Base-by-base conservation (phyloP, 768 basidiomycete genomes). In the Cytidiella melzeri region DNA sequence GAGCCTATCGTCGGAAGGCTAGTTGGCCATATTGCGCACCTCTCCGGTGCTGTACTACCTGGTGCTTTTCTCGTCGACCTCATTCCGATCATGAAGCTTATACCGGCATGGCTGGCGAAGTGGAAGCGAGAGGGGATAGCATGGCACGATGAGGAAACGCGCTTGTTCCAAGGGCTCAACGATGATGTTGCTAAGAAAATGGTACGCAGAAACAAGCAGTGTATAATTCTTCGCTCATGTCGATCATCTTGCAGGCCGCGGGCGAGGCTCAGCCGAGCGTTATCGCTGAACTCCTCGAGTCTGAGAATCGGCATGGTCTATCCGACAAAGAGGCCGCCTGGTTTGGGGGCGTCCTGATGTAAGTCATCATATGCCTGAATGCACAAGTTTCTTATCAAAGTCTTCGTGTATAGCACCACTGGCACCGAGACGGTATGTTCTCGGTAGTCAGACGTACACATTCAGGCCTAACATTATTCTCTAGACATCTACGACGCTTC, bases 71-170 rank as follows among this genome's bases (percentile, higher is more conserved):
- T 24, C 7, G 40, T 18, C 9, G 40, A 41, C 12, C 15, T 34
- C 15, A 34, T 77, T 75, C 4, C 67, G 71, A 19, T 63, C 66
- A 1, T 63, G 70, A 48, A 71, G 77, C 25, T 79, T 80, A 3
- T 60, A 73, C 25, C 81, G 78, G 11, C 67, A 77, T n/a, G 68
- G 72, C 1, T 34, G 7, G 30, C 30, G 7, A 15, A 7, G 15
- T 34, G 30, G 30, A 34, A 34, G 30, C 7, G 30, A 7, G 15
- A 34, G 30, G 30, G 9, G 7, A 15, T 34, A 7, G 30, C 9
- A 7, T 34, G 7, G 9, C 15, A 34, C 30, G 15, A 34, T 7
- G 15, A 15, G 9, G 30, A 34, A 15, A 34, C 30, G 30, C 7
- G 15, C 9, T 15, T 34, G 9, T 15, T 34, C 15, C 30, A 15